Evolutionary conservation across 2,329 filamentous ascomycete genomes (phyloP), one percentile per base, ranked within the genome.

Genomic region (Zasmidium citrigriseum): DNA sequence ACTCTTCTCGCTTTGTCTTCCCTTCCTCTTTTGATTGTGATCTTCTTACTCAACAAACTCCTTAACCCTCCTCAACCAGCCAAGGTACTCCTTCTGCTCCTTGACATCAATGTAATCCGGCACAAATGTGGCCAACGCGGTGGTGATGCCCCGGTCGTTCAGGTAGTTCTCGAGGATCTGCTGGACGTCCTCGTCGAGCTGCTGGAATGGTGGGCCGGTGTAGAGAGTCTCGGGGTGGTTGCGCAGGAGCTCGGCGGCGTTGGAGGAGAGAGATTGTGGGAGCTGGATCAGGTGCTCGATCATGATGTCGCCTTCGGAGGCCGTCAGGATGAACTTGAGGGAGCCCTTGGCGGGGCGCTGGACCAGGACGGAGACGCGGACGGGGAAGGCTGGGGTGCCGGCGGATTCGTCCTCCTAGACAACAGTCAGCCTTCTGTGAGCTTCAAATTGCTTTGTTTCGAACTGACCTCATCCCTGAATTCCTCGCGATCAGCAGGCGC

Each of bases 61-160:
- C 86, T 93, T 95, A 77, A 97, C 84, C 73, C 83, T 86, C 76
- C 87, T 84, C 76, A 99, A 81, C 95, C 96, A 99, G 66, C 84
- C 80, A 62, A 96, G 80, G 77, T 99, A 99, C 83, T 99, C 95
- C 79, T 87, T 89, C 86, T 98, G 93, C 86, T 99, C 95, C 88
- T 99, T 99, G 78, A 90, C 86, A 74, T 98, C 92, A 72, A 98
- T 93, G 80, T 96, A 99, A 76, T 98, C 93, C 38, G 93, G 91
- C 46, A 96, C 88, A 77, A 98, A 97, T 67, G 93, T 80, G 54
- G 93, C 93, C 69, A 99, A 84, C 59, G 88, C 85, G 68, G 89
- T 87, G 71, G 93, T 91, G 77, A 99, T 86, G 64, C 93, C 95
- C 68, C 95, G 86, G 84, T 97, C 95, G 77, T 96, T 92, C 64